These are phyloP conservation scores for Datisca glomerata DNA, from an alignment of 306 rosid genomes.

Conservation along the genomic window DNA sequence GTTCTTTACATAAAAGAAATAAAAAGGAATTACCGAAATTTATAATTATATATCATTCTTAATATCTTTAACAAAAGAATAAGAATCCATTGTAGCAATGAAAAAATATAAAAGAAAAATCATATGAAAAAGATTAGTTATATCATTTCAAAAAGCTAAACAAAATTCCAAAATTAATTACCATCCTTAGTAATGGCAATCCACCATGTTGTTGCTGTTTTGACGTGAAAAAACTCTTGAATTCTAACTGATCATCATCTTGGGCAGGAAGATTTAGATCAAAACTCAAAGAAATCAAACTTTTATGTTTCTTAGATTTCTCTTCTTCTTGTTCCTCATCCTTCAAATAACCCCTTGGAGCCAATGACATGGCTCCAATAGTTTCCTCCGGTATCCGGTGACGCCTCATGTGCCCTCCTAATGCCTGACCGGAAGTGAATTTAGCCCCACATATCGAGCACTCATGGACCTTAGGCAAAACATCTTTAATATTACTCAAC, in stretches of 20 bases:
- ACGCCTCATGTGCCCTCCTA: conserved; percentile 94
- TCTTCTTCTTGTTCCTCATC: conserved; percentile 14
- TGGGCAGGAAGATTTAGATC: conserved; percentile 99
- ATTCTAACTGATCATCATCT: conserved; percentile 68
- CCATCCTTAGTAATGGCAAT: conserved; percentile 72
- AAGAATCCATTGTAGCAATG: no score
- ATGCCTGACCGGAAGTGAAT: conserved; percentile 85
- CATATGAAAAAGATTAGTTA: no score
- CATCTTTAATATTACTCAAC: no score
- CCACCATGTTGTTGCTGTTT: conserved; percentile 73
- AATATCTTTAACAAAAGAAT: no score
- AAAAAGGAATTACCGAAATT: no score
- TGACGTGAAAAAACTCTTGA: conserved; percentile 42
- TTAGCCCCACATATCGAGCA: conserved; percentile 88
- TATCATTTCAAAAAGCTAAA: no score
- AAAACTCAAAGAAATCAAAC: conserved; percentile 53
- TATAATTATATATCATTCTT: no score
- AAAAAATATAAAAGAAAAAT: no score
- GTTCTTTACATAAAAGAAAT: no score
- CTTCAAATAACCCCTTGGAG: conserved; percentile 40
- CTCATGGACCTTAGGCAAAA: conserved; percentile 63
- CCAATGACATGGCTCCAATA: conserved; percentile 31
- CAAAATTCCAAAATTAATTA: conserved; percentile 4
- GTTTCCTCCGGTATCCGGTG: conserved; percentile 46
- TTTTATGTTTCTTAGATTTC: conserved; percentile 41